Conservation (phyloP, 2,329 filamentous ascomycete genomes). For the Balansia obtecta region DNA sequence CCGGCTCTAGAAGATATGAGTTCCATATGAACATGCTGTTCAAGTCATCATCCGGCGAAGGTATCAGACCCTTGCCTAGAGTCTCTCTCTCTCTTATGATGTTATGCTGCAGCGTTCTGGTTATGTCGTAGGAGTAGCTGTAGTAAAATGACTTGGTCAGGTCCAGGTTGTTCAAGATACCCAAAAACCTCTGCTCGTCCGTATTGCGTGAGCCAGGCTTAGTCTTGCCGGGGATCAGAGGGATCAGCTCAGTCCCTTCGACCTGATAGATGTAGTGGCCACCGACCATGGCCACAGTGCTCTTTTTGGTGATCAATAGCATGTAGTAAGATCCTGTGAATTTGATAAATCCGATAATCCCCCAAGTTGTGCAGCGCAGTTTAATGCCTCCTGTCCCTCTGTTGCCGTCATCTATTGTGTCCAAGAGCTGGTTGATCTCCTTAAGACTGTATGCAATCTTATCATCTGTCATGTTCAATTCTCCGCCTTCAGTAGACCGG, state of each 20-base stretch:
- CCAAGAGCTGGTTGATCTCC: constrained; percentile 86
- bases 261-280: constrained; percentile 95
- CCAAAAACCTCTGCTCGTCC: constrained; percentile 80
- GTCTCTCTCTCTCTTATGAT: constrained; percentile 68
- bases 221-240: constrained; percentile 64
- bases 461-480: constrained; percentile 80
- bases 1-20: constrained; percentile 72
- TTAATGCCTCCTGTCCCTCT: constrained; percentile 81
- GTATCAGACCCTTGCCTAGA: constrained; percentile 50
- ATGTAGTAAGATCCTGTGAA: constrained; percentile 97
- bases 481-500: constrained; percentile 63
- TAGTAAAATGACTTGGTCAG: constrained; percentile 91
- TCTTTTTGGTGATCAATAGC: constrained; percentile 90
- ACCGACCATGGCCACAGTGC: constrained; percentile 89
- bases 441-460: constrained; percentile 87
- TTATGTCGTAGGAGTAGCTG: constrained; percentile 96
- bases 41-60: constrained; percentile 50
- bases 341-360: constrained; percentile 83
- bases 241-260: constrained; percentile 83
- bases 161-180: constrained; percentile 83
- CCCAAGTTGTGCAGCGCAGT: constrained; percentile 84
- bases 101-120: constrained; percentile 82
- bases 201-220: constrained; percentile 68
- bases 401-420: constrained; percentile 92
- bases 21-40: constrained; percentile 99